Conservation (phyloP, 148 eudicot genomes). For the Selenicereus undatus region DNA sequence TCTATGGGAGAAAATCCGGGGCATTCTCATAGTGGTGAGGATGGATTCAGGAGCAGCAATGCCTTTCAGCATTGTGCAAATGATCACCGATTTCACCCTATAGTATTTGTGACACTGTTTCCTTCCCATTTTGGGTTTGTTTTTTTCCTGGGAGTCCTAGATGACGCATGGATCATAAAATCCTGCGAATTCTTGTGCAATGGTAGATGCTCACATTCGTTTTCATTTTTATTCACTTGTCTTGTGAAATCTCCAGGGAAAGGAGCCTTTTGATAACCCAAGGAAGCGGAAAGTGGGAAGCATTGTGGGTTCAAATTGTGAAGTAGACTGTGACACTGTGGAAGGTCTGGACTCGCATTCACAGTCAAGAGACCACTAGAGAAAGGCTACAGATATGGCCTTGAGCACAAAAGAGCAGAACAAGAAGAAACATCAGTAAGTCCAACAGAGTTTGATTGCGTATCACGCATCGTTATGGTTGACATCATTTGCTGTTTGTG, state of each 20-base stretch:
- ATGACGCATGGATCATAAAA: not conserved
- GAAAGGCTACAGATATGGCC: constrained; percentile 77
- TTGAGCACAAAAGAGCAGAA: constrained; percentile 65
- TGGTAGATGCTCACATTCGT: not conserved
- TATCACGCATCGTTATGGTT: not conserved
- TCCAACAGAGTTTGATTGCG: not conserved
- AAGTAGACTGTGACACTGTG: constrained; percentile 78
- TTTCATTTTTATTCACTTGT: constrained; percentile 16
- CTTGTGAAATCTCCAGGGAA: constrained; percentile 39
- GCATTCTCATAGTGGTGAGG: constrained; percentile 32
- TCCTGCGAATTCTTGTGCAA: not conserved
- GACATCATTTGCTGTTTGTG: not conserved
- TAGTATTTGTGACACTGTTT: constrained; percentile 30
- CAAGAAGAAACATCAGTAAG: constrained; percentile 64
- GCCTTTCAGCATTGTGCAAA: constrained; percentile 36
- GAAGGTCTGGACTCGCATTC: constrained; percentile 93
- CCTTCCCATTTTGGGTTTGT: too few species aligned
- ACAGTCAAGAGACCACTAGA: constrained; percentile 87
- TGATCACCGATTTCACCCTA: constrained; percentile 48
- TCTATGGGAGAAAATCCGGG: constrained; percentile 48
- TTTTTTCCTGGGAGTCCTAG: too few species aligned
- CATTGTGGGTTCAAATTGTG: constrained; percentile 85
- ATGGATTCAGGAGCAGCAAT: constrained; percentile 58
- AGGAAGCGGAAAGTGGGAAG: constrained; percentile 58
- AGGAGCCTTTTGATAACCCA: constrained; percentile 60